Percentiles rank a stretch among this genome's conserved stretches.
These are phyloP conservation scores for Vitis hybrid DNA, from an alignment of 177 flowering plant genomes.

Conservation along the genomic window DNA sequence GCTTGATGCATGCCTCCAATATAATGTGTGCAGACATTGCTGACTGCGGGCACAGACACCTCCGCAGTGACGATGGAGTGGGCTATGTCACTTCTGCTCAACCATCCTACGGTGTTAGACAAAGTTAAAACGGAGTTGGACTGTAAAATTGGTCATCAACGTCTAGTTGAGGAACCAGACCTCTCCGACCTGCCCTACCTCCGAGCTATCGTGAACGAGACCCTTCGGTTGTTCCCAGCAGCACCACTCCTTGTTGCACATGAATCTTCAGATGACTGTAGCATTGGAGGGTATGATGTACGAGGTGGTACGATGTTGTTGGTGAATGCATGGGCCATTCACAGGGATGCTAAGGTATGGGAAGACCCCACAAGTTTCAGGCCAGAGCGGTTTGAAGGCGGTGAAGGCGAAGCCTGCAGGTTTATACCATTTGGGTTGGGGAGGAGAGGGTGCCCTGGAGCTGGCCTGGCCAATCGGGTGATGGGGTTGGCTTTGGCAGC, in stretches of 20 bases:
- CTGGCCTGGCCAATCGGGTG: constrained; percentile 13
- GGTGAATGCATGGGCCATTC: constrained; percentile 26
- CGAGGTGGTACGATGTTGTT: constrained; percentile 20
- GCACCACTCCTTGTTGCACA: constrained; percentile 21
- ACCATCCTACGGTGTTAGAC: constrained; percentile 14
- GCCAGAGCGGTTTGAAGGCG: constrained; percentile 21
- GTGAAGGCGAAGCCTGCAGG: too few species aligned
- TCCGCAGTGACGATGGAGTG: constrained; percentile 13
- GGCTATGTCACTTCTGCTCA: constrained; percentile 14
- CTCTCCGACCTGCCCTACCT: constrained; percentile 17
- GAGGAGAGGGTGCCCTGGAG: constrained; percentile 41
- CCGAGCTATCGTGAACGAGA: constrained; percentile 10
- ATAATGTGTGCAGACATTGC: constrained; percentile 22
- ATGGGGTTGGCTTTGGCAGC: constrained; percentile 25
- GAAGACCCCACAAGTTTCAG: constrained; percentile 22
- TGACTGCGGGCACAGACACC: constrained; percentile 25
- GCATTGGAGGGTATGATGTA: constrained; percentile 15
- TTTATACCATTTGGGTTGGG: constrained; percentile 40
- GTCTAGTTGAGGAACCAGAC: constrained; percentile 20
- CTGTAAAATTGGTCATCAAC: constrained; percentile 3
- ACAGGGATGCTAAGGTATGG: constrained; percentile 27
- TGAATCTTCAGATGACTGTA: constrained; percentile 14
- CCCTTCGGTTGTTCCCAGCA: constrained; percentile 18
- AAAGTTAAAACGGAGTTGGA: constrained; percentile 21
- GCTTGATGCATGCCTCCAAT: too few species aligned